Conservation (phyloP, 345 rosid genomes). For the Bruguiera sexangula region DNA sequence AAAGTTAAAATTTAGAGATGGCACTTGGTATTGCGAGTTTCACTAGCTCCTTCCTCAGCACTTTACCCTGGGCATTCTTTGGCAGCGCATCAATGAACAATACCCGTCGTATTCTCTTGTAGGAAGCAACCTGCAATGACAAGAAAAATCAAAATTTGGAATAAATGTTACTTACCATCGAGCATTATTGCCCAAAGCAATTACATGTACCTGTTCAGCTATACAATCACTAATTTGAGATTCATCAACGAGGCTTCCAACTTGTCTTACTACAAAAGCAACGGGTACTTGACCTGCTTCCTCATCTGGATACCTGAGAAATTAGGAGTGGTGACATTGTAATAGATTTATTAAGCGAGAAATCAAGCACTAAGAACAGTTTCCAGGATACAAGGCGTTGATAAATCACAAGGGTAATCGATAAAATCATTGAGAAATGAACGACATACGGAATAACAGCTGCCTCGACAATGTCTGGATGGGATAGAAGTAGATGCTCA, state of each 20-base stretch:
- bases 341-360: neutral
- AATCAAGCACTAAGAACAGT: neutral
- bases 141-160: neutral
- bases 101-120: conserved; percentile 43
- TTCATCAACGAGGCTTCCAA: conserved; percentile 36
- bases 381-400: neutral
- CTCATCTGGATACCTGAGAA: conserved; percentile 52
- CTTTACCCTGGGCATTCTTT: conserved; percentile 49
- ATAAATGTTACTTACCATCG: neutral
- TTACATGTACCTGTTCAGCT: conserved; percentile 32
- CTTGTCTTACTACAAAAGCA: conserved; percentile 45
- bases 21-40: conserved; percentile 24
- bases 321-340: neutral
- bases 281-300: conserved; percentile 52
- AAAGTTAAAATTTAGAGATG: conserved; percentile 34
- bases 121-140: conserved; percentile 45
- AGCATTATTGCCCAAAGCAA: too few species aligned
- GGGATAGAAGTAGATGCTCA: conserved; percentile 51
- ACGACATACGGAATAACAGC: conserved; percentile 54
- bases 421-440: neutral
- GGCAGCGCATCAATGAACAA: conserved; percentile 44
- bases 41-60: conserved; percentile 45
- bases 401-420: neutral
- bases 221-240: conserved; percentile 35
- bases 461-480: conserved; percentile 47